A percentile compares a stretch with the other conserved stretches of the same genome.
Conservation (phyloP, 106 monocot species). For the Gastrodia elata region DNA sequence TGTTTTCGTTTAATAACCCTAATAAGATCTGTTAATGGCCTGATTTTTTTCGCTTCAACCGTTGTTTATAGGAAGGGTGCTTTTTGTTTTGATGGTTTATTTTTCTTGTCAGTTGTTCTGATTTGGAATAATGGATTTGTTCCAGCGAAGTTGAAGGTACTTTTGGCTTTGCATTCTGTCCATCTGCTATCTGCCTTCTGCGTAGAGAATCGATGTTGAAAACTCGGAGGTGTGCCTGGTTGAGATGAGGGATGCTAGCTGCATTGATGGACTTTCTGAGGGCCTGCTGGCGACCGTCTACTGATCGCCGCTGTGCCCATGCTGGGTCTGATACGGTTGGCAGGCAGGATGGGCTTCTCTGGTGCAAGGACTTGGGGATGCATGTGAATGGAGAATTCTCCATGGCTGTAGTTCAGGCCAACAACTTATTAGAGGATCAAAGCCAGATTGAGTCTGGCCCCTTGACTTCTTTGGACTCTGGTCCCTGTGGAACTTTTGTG, state of each 20-base stretch:
- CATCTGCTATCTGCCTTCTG: neutral
- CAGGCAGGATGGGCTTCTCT: constrained; percentile 20
- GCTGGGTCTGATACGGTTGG: constrained; percentile 11
- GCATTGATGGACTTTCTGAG: constrained; percentile 15
- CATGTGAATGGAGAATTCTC: constrained; percentile 25
- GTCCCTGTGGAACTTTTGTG: constrained; percentile 22
- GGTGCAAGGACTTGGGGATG: constrained; percentile 21
- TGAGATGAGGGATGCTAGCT: constrained; percentile 25
- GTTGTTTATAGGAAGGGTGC: neutral
- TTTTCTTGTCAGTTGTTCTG: neutral
- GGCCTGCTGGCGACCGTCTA: constrained; percentile 17
- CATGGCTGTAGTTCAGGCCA: constrained; percentile 28
- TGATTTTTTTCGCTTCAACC: neutral
- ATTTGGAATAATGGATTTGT: neutral
- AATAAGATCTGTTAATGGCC: neutral
- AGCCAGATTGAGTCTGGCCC: constrained; percentile 22
- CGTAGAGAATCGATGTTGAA: constrained; percentile 9
- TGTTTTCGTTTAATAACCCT: neutral
- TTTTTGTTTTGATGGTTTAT: neutral
- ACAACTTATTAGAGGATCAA: constrained; percentile 25
- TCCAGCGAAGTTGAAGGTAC: neutral
- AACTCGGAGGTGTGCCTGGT: constrained; percentile 18
- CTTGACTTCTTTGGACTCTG: constrained; percentile 13
- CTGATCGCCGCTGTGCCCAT: constrained; percentile 3
- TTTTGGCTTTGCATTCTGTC: neutral